Base-by-base conservation (phyloP, 2,329 filamentous ascomycete species). In the Aspergillus costaricaensis region DNA sequence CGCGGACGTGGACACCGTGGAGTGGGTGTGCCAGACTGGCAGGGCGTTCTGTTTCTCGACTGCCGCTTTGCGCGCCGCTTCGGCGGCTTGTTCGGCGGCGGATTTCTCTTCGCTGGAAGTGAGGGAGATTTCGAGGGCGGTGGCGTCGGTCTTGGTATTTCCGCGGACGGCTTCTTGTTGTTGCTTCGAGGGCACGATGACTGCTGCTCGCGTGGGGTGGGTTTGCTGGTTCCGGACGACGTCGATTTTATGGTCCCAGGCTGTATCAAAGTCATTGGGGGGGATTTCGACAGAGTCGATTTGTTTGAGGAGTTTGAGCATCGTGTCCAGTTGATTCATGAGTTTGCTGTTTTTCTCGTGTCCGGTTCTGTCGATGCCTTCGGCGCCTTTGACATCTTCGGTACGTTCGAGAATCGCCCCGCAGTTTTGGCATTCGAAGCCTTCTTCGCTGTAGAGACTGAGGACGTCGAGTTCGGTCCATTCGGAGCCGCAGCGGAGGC, bases 401-500 rank as follows among this genome's bases (percentile, higher is more conserved):
- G 79, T 79, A 12, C 77, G 74, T 51, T 79, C 77, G 9, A 82
- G 72, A 32, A 78, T 71, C 27, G 73, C 72, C 19, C 84, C 82
- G 77, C 95, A 99, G 54, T 88, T 86, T 71, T 93, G 89, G 76
- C 95, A 99, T 50, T 90, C 79, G 73, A 98, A 98, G 0, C 92
- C 91, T 50, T 81, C 79, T 2, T 79, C 76, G 1, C 83, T 82
- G 54, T 90, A 87, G 43, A 88, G 82, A 77, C 96, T 92, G 55
- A 98, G 80, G 1, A 96, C 93, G 67, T 98, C 93, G 76, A 98
- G 87, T 65, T 90, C 86, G 2, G 93, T 96, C 85, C 91, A 99
- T 74, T 96, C 90, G 1, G 90, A 85, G 66, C 88, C 87, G 80
- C 95, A 99, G 59, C 87, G 85, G 32, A 84, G 81, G 77, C 95